A percentile compares a stretch with the other conserved stretches of the same genome.
These are phyloP conservation scores for Trichothecium roseum DNA, from an alignment of 2,329 filamentous ascomycete genomes.

Conservation along the genomic window DNA sequence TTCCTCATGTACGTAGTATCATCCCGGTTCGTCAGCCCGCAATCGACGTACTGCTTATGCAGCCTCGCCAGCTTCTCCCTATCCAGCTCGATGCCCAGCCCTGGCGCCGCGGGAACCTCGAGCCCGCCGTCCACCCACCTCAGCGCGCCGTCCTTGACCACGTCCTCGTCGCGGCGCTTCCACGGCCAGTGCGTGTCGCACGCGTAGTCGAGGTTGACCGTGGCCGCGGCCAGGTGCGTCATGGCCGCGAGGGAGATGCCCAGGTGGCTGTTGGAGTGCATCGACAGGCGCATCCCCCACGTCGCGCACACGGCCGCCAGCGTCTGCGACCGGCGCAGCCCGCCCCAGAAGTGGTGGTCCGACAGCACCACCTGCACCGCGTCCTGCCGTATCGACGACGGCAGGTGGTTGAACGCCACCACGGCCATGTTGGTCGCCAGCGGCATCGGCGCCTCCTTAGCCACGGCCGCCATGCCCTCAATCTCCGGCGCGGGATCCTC, in stretches of 20 bases:
- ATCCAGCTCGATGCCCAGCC: conserved; percentile 26
- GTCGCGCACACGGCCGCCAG: conserved; percentile 26
- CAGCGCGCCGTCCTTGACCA: conserved; percentile 24
- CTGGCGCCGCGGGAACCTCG: conserved; percentile 21
- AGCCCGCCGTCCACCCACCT: conserved; percentile 25
- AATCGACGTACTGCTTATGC: conserved; percentile 26
- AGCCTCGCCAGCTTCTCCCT: conserved; percentile 20
- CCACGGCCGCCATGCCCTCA: conserved; percentile 31
- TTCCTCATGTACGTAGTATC: conserved; percentile 26
- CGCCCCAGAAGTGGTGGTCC: conserved; percentile 33
- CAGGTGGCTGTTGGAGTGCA: conserved; percentile 33
- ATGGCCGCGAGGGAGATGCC: conserved; percentile 31
- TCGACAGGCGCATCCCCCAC: conserved; percentile 28
- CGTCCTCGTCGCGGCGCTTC: conserved; percentile 30
- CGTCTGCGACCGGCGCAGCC: conserved; percentile 26
- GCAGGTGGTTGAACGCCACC: conserved; percentile 27
- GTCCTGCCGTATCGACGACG: conserved; percentile 23
- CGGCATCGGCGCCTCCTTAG: conserved; percentile 27
- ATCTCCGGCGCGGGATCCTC: conserved; percentile 29
- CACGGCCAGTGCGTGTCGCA: conserved; percentile 34
- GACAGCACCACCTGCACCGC: conserved; percentile 29
- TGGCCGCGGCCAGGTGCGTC: conserved; percentile 30
- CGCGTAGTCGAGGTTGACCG: conserved; percentile 28
- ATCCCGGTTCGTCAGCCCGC: conserved; percentile 23
- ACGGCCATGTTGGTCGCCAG: conserved; percentile 33